Conservation (phyloP, 2,329 filamentous ascomycete species). For the Pseudogymnoascus sp. region DNA sequence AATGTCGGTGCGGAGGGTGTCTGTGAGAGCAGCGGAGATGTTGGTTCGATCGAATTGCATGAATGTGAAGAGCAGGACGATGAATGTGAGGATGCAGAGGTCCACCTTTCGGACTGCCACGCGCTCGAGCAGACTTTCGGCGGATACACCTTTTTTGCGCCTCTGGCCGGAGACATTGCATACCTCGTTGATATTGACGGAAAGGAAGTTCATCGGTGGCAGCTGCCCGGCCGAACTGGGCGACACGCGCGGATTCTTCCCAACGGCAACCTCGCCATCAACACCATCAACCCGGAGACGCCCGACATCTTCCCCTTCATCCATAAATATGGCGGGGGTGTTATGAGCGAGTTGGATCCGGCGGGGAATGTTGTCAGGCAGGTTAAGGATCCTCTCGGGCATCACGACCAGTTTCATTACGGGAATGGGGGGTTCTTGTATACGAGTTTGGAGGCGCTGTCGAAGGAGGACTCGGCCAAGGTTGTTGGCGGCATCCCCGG, state of each 20-base stretch:
- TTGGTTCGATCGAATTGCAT: constrained; percentile 25
- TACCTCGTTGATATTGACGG: constrained; percentile 32
- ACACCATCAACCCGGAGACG: constrained; percentile 32
- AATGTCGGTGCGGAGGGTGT: constrained; percentile 24
- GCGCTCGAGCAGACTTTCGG: constrained; percentile 25
- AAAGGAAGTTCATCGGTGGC: constrained; percentile 36
- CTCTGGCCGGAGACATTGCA: constrained; percentile 33
- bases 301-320: constrained; percentile 35
- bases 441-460: constrained; percentile 34
- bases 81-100: constrained; percentile 10
- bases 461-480: constrained; percentile 27
- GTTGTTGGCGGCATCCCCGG: constrained; percentile 34
- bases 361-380: constrained; percentile 32
- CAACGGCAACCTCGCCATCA: constrained; percentile 37
- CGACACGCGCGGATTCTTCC: constrained; percentile 36
- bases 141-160: constrained; percentile 35
- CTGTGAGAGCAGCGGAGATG: constrained; percentile 21
- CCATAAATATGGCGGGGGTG: constrained; percentile 37
- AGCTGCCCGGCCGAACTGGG: constrained; percentile 32
- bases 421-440: constrained; percentile 36
- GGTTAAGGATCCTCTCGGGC: constrained; percentile 33
- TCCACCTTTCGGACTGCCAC: constrained; percentile 6
- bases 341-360: constrained; percentile 35
- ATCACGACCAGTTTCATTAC: constrained; percentile 38
- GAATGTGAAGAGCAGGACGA: constrained; percentile 20